Percentiles rank a stretch among this genome's conserved stretches.
These are phyloP conservation scores for Naganishia vaughanmartiniae DNA, from an alignment of 768 basidiomycete genomes.

Conservation along the genomic window DNA sequence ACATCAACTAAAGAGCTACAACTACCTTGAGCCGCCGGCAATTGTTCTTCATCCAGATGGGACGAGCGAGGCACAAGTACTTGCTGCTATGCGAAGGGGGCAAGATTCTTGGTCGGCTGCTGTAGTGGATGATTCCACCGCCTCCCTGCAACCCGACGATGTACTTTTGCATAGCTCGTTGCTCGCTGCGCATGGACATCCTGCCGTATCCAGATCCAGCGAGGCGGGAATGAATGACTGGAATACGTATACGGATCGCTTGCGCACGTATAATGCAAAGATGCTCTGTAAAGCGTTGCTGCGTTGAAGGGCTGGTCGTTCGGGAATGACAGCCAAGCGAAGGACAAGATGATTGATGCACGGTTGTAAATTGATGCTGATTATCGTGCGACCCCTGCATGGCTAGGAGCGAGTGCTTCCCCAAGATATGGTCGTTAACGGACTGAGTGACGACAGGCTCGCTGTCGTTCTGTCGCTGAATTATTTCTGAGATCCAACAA, in stretches of 20 bases:
- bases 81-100: conserved; percentile 11
- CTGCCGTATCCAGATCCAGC: background rate
- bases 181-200: background rate
- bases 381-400: too few species aligned
- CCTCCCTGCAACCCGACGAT: background rate
- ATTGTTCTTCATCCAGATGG: conserved; percentile 10
- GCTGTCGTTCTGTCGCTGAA: too few species aligned
- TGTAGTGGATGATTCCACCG: background rate
- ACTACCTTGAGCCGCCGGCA: conserved; percentile 8
- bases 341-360: too few species aligned
- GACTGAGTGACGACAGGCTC: too few species aligned
- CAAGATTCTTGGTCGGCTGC: conserved; percentile 12
- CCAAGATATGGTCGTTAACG: too few species aligned
- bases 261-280: conserved; percentile 7
- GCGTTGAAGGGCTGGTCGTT: background rate
- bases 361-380: too few species aligned
- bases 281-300: conserved; percentile 15
- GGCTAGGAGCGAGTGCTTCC: too few species aligned
- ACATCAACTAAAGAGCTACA: conserved; percentile 6
- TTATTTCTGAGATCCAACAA: too few species aligned
- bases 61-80: background rate
- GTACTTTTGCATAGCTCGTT: background rate
- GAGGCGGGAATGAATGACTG: background rate
- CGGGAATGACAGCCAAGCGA: too few species aligned
- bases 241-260: background rate